phyloP scores from a whole-genome alignment of 2,329 filamentous ascomycete species.

The Oidium heveae region DNA sequence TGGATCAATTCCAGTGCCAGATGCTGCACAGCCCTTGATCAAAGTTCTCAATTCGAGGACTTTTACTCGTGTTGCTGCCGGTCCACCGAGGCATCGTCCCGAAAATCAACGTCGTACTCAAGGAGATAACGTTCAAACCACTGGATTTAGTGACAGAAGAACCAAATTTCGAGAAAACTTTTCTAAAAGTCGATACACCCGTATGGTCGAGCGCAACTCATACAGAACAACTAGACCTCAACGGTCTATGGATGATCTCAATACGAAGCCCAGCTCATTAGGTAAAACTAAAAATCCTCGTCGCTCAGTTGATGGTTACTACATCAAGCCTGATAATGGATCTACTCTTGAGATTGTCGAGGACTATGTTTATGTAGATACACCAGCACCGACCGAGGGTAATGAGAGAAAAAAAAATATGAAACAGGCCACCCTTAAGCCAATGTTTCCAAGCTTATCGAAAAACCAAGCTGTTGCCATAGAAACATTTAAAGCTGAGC shows the following conservation, averaged over 20 bases:
- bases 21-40: constrained; percentile 65
- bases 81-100: constrained; percentile 61
- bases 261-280: constrained; percentile 2
- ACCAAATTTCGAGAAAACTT: constrained; percentile 44
- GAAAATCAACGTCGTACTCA: constrained; percentile 53
- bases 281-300: neutral
- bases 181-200: constrained; percentile 8
- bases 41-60: constrained; percentile 59
- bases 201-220: constrained; percentile 3
- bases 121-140: neutral
- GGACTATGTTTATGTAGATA: constrained; percentile 30
- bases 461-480: constrained; percentile 72
- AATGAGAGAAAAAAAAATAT: constrained; percentile 23
- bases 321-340: neutral
- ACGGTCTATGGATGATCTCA: neutral
- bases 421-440: constrained; percentile 59
- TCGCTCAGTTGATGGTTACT: neutral
- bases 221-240: neutral
- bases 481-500: constrained; percentile 84
- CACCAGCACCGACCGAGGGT: constrained; percentile 12
- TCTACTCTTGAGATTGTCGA: constrained; percentile 13
- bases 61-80: constrained; percentile 40
- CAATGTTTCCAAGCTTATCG: constrained; percentile 41
- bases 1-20: constrained; percentile 53
- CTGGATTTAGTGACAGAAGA: constrained; percentile 31